phyloP scores from a whole-genome alignment of 352 stramenopile species.

The Pythium monospermum region DNA sequence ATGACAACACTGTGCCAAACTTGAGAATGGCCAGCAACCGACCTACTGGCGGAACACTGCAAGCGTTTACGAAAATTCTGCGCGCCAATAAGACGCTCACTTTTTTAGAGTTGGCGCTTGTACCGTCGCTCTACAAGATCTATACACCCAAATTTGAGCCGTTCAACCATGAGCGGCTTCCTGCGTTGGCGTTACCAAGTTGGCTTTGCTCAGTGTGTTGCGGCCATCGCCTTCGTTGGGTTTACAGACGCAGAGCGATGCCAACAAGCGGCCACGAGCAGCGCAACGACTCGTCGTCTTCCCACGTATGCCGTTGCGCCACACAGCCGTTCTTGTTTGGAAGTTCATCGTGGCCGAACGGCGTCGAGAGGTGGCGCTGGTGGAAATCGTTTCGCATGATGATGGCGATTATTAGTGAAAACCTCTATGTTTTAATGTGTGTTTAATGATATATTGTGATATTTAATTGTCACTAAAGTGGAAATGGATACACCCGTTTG shows the following conservation, averaged over 20 bases:
- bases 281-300: no score
- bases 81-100: conserved; percentile 1
- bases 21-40: conserved; percentile 1
- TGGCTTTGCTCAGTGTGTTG: conserved; percentile 3
- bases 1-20: not conserved
- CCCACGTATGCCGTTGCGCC: no score
- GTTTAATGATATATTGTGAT: no score
- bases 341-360: not conserved
- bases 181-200: not conserved
- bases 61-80: not conserved
- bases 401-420: no score
- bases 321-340: no score
- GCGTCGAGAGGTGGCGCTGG: conserved; percentile 3
- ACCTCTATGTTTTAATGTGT: no score
- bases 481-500: no score
- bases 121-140: conserved; percentile 1
- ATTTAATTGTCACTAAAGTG: no score
- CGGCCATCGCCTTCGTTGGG: not conserved
- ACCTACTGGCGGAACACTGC: not conserved
- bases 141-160: not conserved
- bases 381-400: no score
- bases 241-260: not conserved
- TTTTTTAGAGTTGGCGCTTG: conserved; percentile 4
- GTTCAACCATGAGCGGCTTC: not conserved
- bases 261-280: no score